Base-by-base conservation (phyloP, 768 basidiomycete genomes). In the Hygrophoropsis aurantiaca region DNA sequence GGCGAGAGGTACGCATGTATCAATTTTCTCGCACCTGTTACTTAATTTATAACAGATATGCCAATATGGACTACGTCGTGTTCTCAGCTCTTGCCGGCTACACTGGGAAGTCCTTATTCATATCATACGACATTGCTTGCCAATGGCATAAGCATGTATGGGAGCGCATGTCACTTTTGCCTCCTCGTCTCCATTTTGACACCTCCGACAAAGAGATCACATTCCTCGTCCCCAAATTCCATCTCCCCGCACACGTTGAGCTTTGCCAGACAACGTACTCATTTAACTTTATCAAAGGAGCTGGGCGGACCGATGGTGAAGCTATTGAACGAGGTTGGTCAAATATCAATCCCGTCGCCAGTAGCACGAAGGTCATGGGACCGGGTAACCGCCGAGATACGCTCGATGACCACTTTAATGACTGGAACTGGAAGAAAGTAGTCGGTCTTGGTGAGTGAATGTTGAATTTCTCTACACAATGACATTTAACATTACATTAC, bases 151-250 rank as follows among this genome's bases (percentile, higher is more conserved):
- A 43, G 20, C 39, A 56, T 21, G 19, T 56, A 15, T 51, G 35
- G 23, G n/a, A 27, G 19, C 35, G 51, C 20, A 47, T 49, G 16
- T 11, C 21, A 11, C 13, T 19, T 20, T 20, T 43, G 23, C 42
- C 18, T 3, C 18, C 42, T 18, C 42, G 19, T 11, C 35, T 49
- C 35, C 40, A 30, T 19, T 27, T 38, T 4, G 30, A 35, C 5
- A 37, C 24, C 15, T 11, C 30, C 16, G 35, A 19, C 18, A 51
- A 35, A 24, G 13, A 21, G 11, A 27, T 58, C 19, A n/a, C 21
- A 3, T 58, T 44, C 33, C 23, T 58, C 10, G 37, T 58, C 6
- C 57, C 58, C 1, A 60, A 60, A 24, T 55, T 60, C 23, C 58
- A 60, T 36, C 41, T 52, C 11, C 46, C 48, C 15, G 46, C 40